Base-by-base conservation (phyloP, 768 basidiomycete genomes). In the Piloderma croceum region DNA sequence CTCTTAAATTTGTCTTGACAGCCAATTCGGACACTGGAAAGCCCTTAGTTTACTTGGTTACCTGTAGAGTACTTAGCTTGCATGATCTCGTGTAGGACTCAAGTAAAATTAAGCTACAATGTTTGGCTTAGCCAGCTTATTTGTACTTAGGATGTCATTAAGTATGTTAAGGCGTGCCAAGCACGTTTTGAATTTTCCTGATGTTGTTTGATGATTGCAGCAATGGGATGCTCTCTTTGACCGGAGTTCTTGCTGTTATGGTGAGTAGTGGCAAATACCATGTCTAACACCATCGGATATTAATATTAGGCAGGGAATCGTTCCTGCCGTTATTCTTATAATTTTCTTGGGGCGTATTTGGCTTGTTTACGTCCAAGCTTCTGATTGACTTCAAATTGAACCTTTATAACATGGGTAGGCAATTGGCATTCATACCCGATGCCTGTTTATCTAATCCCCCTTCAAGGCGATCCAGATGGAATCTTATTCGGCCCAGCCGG, bases 371-470 rank as follows among this genome's bases (percentile, higher is more conserved):
- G 6, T 70, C 74, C 6, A 75, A 76, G 43, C 54, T 77, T 4
- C 58, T 77, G 36, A 63, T 78, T 39, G 70, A 76, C 57, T 77
- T 77, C 63, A 76, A 76, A 52, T 49, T 77, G 22, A 74, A 73
- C 42, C 74, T 76, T 5, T 75, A 77, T 44, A 75, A 63, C 41
- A 76, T 77, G 73, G 68, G 67, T 74, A 45, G 21, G 56, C 15
- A 20, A 6, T 35, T 29, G 18, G 18, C 6, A 22, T 38, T 24
- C 18, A n/a, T 20, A 18, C 2, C 2, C 20, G 39, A 34, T 22
- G 7, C 17, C 7, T 36, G 25, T n/a, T 4, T 23, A 6, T 15
- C 24, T 29, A 17, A 20, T 18, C 13, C 2, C 12, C 42, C 25
- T 6, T 38, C 60, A 54, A 74, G 74, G 74, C 20, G 74, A 77